Conservation (phyloP, 2,329 filamentous ascomycete species). For the Cephalotrichum gorgonifer region DNA sequence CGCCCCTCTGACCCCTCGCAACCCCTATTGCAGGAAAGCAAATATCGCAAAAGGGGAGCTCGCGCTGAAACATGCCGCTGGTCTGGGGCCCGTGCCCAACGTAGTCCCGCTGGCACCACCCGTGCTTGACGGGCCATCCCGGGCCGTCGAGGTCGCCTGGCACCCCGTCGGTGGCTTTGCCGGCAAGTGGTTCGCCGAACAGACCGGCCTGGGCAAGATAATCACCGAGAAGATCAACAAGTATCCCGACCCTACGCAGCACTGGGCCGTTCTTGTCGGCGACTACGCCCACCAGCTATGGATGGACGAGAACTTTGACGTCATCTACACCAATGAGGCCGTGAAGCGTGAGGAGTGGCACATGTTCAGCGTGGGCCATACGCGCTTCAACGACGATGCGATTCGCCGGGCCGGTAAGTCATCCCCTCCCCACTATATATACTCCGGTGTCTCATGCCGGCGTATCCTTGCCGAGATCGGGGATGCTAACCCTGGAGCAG, state of each 20-base stretch:
- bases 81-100: slow-evolving; percentile 20
- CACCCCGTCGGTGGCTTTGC: slow-evolving; percentile 45
- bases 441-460: slow-evolving; percentile 2
- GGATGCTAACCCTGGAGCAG: slow-evolving; percentile 14
- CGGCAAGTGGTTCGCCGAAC: slow-evolving; percentile 48
- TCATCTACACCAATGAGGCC: slow-evolving; percentile 45
- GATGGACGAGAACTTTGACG: slow-evolving; percentile 48
- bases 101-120: slow-evolving; percentile 18
- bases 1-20: neutral
- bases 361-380: slow-evolving; percentile 40
- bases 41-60: slow-evolving; percentile 23
- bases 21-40: slow-evolving; percentile 13
- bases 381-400: slow-evolving; percentile 44
- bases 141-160: slow-evolving; percentile 43
- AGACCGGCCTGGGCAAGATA: slow-evolving; percentile 42
- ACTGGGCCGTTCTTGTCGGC: slow-evolving; percentile 48
- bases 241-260: slow-evolving; percentile 49
- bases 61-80: slow-evolving; percentile 23
- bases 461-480: neutral
- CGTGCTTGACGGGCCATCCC: slow-evolving; percentile 16
- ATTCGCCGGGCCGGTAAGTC: slow-evolving; percentile 33
- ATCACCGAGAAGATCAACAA: slow-evolving; percentile 43
- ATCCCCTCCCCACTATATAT: neutral
- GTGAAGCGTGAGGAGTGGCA: slow-evolving; percentile 36
- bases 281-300: slow-evolving; percentile 47